Evolutionary conservation across 148 eudicot species (phyloP).

Genomic region (Agrostemma githago): DNA sequence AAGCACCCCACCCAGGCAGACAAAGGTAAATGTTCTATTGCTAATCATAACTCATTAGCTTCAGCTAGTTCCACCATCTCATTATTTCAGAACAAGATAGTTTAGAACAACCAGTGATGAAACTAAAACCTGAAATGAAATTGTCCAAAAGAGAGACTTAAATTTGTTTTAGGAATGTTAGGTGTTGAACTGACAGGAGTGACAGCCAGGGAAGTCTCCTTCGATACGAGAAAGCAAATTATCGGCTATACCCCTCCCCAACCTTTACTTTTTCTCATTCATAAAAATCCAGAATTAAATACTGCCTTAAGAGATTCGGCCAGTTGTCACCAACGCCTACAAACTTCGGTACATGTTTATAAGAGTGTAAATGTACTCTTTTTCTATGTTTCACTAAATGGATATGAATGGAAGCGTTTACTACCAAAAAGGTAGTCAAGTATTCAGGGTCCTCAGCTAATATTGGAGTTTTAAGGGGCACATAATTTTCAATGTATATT

Average conservation of each 20-base stretch:
- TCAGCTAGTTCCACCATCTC: background rate
- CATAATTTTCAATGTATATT: background rate
- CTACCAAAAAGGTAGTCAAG: background rate
- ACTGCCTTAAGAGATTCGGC: too few species aligned
- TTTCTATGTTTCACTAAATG: background rate
- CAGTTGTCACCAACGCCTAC: too few species aligned
- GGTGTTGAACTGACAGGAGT: background rate
- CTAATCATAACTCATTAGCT: background rate
- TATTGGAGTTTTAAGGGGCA: background rate
- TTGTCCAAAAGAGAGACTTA: background rate
- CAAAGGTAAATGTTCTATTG: constrained; percentile 50
- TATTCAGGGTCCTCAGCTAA: background rate
- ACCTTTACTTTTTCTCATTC: too few species aligned
- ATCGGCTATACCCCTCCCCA: background rate
- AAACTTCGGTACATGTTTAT: too few species aligned
- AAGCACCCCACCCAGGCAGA: constrained; percentile 67
- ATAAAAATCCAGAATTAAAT: too few species aligned
- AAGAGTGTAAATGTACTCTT: background rate
- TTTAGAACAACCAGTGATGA: background rate
- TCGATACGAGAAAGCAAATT: background rate
- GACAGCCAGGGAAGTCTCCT: background rate
- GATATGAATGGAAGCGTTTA: background rate
- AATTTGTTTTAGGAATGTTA: too few species aligned
- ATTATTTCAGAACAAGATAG: background rate
- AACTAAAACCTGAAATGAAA: background rate